Percentiles rank a stretch among this genome's conserved stretches.
Evolutionary conservation across 139 green algal species (phyloP).

Genomic region (Closterium sp.): DNA sequence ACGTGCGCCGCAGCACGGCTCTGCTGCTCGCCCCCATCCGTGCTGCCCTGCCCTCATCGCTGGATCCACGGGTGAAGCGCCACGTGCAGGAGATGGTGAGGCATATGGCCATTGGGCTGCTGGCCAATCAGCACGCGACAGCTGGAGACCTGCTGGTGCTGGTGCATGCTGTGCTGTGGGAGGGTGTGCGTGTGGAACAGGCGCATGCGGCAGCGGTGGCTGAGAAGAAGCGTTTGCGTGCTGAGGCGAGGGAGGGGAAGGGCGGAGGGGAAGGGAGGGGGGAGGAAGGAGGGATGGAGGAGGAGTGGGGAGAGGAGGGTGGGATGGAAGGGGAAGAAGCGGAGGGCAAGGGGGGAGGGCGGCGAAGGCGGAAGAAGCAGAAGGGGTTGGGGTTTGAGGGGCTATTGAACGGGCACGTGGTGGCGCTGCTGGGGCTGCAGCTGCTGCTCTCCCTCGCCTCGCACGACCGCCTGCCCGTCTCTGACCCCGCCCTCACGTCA

Average conservation of each 20-base stretch:
- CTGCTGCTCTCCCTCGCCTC: conserved; percentile 64
- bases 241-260: background rate
- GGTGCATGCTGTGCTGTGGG: conserved; percentile 57
- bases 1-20: background rate
- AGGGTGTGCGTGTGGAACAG: conserved; percentile 19
- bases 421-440: conserved; percentile 78
- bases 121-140: conserved; percentile 66
- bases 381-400: background rate
- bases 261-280: background rate
- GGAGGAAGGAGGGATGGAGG: conserved; percentile 10
- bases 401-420: conserved; percentile 68
- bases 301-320: conserved; percentile 6
- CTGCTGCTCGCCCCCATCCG: conserved; percentile 7
- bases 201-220: background rate
- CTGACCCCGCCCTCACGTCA: background rate
- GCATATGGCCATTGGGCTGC: conserved; percentile 66
- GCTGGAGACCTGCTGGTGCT: conserved; percentile 66
- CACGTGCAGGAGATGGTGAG: conserved; percentile 76
- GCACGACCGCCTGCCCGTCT: conserved; percentile 9
- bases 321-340: background rate
- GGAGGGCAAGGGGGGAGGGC: background rate
- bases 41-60: conserved; percentile 12
- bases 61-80: conserved; percentile 57
- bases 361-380: background rate
- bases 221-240: background rate